Evolutionary conservation across 257 asterid genomes (phyloP), one percentile per base, ranked within the genome.

Genomic region (Salvia splendens): DNA sequence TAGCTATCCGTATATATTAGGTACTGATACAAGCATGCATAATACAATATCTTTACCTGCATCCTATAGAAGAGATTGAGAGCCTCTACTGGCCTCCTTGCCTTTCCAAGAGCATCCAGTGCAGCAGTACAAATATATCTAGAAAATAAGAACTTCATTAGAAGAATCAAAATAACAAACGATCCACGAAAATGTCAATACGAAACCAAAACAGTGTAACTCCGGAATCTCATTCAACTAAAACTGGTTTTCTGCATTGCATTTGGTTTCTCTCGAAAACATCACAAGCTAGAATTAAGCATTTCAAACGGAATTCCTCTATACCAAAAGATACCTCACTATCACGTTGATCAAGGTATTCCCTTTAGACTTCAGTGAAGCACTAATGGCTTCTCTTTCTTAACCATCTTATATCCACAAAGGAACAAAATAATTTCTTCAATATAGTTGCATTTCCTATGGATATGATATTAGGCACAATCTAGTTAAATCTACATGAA

Each of bases 31-130:
- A 47, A 71, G 46, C 52, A 60, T 52, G 48, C n/a, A 53, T 51
- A 46, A 38, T 53, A 70, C 40, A 56, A 68, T n/a, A 30, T 5
- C 11, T 16, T 60, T 77, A 92, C 98, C 97, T 79, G 95, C 98
- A 92, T 92, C 55, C 77, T 71, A 64, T 35, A 75, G 72, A 92
- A 92, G 79, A 92, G 78, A 79, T 92, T 92, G 60, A 89, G 88
- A 46, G 98, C 95, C 83, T 92, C 98, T 54, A 86, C 96, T 28
- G 98, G 96, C 77, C 97, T 85, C 80, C 84, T 87, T 7, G 98
- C 90, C 77, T 89, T 92, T 41, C 95, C 95, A 75, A 89, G 91
- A 64, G 85, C 97, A 86, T 87, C 87, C 64, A 92, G 77, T 14
- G 97, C 96, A 75, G 97, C 86, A 56, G 95, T 92, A 63, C 88